Conservation (phyloP, 805 yeast species). For the Candida argentea region DNA sequence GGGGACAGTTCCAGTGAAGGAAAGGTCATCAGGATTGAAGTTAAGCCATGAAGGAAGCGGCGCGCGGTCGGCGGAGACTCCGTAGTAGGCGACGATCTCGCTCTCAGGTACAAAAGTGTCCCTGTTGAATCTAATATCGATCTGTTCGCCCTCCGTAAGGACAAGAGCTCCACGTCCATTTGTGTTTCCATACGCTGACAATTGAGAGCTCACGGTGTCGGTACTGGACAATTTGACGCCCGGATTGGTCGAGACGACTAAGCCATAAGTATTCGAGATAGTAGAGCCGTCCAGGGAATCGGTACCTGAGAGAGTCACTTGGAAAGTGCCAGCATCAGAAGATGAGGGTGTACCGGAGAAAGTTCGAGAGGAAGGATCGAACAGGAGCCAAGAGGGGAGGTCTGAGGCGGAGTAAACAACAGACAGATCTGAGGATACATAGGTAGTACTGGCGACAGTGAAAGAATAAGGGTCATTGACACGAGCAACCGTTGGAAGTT, state of each 20-base stretch:
- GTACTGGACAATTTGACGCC: slow-evolving; percentile 41
- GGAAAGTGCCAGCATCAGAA: slow-evolving; percentile 33
- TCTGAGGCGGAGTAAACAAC: slow-evolving; percentile 47
- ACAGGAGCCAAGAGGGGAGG: slow-evolving; percentile 72
- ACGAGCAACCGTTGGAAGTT: slow-evolving; percentile 82
- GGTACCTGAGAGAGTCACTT: slow-evolving; percentile 50
- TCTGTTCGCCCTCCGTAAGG: slow-evolving; percentile 56
- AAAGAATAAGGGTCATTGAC: slow-evolving; percentile 52
- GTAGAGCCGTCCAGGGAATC: slow-evolving; percentile 44
- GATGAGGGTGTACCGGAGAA: slow-evolving; percentile 59
- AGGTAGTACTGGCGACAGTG: slow-evolving; percentile 64
- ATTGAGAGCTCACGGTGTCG: slow-evolving; percentile 39
- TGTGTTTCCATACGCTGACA: slow-evolving; percentile 59
- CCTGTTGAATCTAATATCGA: slow-evolving; percentile 53
- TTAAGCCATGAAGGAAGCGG: slow-evolving; percentile 87
- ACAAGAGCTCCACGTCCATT: slow-evolving; percentile 71
- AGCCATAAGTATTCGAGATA: slow-evolving; percentile 38
- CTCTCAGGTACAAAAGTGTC: slow-evolving; percentile 43
- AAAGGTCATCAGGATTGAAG: slow-evolving; percentile 52
- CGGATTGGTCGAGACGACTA: slow-evolving; percentile 49
- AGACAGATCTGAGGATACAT: slow-evolving; percentile 22
- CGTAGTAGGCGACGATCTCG: slow-evolving; percentile 59
- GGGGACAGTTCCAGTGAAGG: slow-evolving; percentile 85
- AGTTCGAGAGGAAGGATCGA: slow-evolving; percentile 51
- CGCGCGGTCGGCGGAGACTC: slow-evolving; percentile 69